Conservation (phyloP, 768 basidiomycete genomes). For the Kwoniella heveanensis region DNA sequence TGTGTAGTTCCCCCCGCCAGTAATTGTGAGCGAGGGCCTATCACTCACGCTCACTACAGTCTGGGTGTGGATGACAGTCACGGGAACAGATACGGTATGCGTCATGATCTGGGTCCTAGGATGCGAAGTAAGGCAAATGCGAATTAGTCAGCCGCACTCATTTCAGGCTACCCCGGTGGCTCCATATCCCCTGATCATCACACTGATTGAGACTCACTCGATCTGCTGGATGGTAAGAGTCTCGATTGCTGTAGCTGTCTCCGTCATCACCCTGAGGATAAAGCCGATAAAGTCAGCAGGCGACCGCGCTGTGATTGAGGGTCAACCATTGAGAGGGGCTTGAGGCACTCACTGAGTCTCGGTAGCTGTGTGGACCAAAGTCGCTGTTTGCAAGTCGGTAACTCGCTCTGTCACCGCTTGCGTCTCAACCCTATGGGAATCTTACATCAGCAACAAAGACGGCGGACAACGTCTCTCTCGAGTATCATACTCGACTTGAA, state of each 20-base stretch:
- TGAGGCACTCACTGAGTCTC: slow-evolving; percentile 9
- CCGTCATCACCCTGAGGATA: slow-evolving; percentile 1
- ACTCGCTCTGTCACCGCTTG: slow-evolving; percentile 16
- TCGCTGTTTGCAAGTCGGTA: slow-evolving; percentile 13
- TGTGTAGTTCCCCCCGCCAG: no score
- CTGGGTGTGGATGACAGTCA: slow-evolving; percentile 10
- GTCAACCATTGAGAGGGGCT: no score
- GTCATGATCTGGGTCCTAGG: slow-evolving; percentile 1
- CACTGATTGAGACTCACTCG: neutral
- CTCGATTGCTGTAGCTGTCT: neutral
- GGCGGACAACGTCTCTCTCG: neutral
- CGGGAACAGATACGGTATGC: neutral
- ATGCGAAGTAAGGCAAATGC: neutral
- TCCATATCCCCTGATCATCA: no score
- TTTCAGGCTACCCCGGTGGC: no score
- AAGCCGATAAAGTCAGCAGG: no score
- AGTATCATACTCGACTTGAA: no score
- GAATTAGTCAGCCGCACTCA: no score
- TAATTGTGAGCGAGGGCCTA: no score
- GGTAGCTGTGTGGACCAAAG: slow-evolving; percentile 16
- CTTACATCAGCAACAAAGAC: neutral
- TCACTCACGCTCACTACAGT: slow-evolving; percentile 7
- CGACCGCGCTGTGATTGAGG: no score
- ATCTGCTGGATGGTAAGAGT: neutral
- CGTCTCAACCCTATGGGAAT: slow-evolving; percentile 5